Conservation (phyloP, 2,329 filamentous ascomycete genomes). For the Hypoxylon sp. region DNA sequence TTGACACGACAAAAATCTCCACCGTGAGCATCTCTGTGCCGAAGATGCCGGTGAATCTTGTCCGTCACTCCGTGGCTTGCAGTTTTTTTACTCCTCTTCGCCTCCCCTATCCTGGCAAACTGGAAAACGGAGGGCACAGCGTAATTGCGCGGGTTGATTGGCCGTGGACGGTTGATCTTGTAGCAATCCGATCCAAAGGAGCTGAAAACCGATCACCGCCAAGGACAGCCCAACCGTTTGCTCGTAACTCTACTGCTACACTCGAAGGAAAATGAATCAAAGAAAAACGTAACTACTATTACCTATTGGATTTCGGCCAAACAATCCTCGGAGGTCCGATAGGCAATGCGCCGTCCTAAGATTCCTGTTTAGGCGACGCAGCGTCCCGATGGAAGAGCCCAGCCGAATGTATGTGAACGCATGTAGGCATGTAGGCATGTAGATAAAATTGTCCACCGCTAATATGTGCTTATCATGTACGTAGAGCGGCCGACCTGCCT, state of each 20-base stretch:
- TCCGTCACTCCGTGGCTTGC: constrained; percentile 44
- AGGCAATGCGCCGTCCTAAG: constrained; percentile 23
- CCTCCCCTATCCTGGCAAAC: constrained; percentile 34
- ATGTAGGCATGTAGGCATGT: not conserved
- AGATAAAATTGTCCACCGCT: constrained; percentile 17
- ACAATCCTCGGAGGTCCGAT: constrained; percentile 37
- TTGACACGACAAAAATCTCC: constrained; percentile 36
- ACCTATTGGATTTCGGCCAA: constrained; percentile 22
- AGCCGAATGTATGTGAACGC: constrained; percentile 4
- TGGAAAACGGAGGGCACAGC: constrained; percentile 30
- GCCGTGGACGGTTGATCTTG: constrained; percentile 24
- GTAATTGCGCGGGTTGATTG: constrained; percentile 38
- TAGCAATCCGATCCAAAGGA: constrained; percentile 32
- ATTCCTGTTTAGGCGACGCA: constrained; percentile 33
- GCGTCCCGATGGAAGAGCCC: constrained; percentile 26
- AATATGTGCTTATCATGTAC: constrained; percentile 15
- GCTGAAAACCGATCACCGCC: constrained; percentile 40
- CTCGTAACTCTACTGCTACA: constrained; percentile 19
- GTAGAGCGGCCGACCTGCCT: constrained; percentile 10
- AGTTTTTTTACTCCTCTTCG: constrained; percentile 32
- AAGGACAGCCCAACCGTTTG: constrained; percentile 23
- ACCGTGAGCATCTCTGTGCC: constrained; percentile 40
- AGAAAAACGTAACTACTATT: constrained; percentile 29
- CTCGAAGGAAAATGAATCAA: constrained; percentile 9
- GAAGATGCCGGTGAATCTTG: constrained; percentile 46